A percentile compares a stretch with the other conserved stretches of the same genome.
These are phyloP conservation scores for Sugiyamaella paludigena DNA, from an alignment of 1,139 yeast species.

Conservation along the genomic window DNA sequence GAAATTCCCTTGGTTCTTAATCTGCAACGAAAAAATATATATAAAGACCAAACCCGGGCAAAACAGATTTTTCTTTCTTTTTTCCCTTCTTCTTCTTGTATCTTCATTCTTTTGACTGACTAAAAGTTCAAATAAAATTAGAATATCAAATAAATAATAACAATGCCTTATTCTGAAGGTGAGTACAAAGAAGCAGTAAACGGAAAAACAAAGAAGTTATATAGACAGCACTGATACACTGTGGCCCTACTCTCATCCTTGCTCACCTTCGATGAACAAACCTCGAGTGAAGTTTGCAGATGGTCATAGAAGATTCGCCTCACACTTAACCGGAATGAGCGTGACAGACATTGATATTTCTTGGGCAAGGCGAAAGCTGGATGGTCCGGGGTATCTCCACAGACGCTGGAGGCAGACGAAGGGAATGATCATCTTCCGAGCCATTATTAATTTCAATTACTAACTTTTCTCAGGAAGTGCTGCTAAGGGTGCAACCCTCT, in stretches of 20 bases:
- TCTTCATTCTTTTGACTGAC: neutral
- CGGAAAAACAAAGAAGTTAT: neutral
- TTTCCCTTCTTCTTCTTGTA: neutral
- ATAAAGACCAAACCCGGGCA: neutral
- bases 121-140: constrained; percentile 1
- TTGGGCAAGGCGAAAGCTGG: too few relatives aligned
- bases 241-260: too few relatives aligned
- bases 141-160: constrained; percentile 1
- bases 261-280: too few relatives aligned
- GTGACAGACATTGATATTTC: too few relatives aligned
- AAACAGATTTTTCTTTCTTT: neutral
- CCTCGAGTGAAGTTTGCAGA: too few relatives aligned
- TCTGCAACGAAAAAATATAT: neutral
- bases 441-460: neutral
- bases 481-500: constrained; percentile 96
- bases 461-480: constrained; percentile 56
- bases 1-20: neutral
- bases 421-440: too few relatives aligned
- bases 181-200: constrained; percentile 5
- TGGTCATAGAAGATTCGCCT: too few relatives aligned
- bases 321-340: too few relatives aligned
- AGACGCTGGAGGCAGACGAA: too few relatives aligned
- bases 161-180: constrained; percentile 22
- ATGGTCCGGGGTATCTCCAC: too few relatives aligned
- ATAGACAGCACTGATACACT: neutral